Evolutionary conservation across 129 eudicot genomes (phyloP).

Genomic region (Apium graveolens): DNA sequence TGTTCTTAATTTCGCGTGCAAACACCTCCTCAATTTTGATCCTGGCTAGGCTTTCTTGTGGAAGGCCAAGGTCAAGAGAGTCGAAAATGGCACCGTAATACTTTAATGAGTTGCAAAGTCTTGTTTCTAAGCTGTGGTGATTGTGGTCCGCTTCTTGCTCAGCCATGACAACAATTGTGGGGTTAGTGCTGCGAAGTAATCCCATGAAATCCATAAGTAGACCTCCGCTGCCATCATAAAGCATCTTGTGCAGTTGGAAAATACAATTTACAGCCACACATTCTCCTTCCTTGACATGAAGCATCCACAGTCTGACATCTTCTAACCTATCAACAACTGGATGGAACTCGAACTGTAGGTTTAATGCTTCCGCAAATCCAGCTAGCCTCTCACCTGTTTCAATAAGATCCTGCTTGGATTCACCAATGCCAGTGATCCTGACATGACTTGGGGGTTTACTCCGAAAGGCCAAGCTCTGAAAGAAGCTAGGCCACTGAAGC

Average conservation of each 20-base stretch:
- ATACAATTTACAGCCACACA: slow-evolving; percentile 70
- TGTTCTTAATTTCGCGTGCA: slow-evolving; percentile 76
- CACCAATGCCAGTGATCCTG: slow-evolving; percentile 85
- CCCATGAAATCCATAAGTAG: slow-evolving; percentile 62
- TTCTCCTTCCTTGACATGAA: slow-evolving; percentile 87
- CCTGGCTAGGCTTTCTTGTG: slow-evolving; percentile 49
- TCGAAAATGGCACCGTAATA: slow-evolving; percentile 83
- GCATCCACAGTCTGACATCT: slow-evolving; percentile 96
- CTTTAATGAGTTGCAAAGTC: slow-evolving; percentile 52
- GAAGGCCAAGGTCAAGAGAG: slow-evolving; percentile 49
- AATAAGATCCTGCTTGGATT: slow-evolving; percentile 75
- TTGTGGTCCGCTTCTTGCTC: slow-evolving; percentile 95
- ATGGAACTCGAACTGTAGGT: slow-evolving; percentile 78
- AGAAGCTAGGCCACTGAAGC: slow-evolving; percentile 87
- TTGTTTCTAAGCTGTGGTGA: slow-evolving; percentile 36
- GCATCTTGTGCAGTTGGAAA: slow-evolving; percentile 77
- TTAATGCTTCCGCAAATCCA: slow-evolving; percentile 56
- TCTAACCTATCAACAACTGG: slow-evolving; percentile 86
- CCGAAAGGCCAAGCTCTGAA: slow-evolving; percentile 78
- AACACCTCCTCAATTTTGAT: slow-evolving; percentile 67
- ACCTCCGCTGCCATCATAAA: slow-evolving; percentile 58
- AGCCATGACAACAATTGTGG: slow-evolving; percentile 57
- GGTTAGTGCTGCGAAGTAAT: slow-evolving; percentile 72
- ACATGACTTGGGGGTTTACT: slow-evolving; percentile 76
- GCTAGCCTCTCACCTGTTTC: slow-evolving; percentile 84